Evolutionary conservation across 208 protist species (phyloP).

Genomic region (Acanthamoeba rhysodes): DNA sequence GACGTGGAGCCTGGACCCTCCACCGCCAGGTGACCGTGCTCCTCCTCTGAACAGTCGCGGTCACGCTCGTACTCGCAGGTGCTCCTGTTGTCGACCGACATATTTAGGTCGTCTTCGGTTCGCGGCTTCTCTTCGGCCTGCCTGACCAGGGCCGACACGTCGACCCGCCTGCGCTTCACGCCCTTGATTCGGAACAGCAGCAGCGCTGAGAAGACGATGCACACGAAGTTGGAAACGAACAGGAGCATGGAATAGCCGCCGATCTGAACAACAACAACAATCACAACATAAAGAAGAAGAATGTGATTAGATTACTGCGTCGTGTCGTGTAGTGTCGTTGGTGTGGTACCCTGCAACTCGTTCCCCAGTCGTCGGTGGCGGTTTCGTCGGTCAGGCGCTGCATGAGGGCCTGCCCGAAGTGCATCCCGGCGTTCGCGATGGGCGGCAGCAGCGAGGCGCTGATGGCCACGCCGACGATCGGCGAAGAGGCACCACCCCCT

Average conservation of each 20-base stretch:
- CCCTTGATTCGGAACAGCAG: constrained; percentile 63
- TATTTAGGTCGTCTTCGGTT: background rate
- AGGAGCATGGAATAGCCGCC: constrained; percentile 25
- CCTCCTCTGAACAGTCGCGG: no score
- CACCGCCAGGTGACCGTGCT: no score
- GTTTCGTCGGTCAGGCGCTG: background rate
- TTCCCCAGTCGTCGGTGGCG: background rate
- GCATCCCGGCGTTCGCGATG: constrained; percentile 56
- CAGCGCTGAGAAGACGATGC: constrained; percentile 14
- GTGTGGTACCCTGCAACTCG: background rate
- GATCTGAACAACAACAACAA: constrained; percentile 16
- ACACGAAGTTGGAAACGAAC: constrained; percentile 60
- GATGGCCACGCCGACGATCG: constrained; percentile 75
- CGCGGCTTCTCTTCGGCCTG: constrained; percentile 10
- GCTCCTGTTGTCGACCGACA: background rate
- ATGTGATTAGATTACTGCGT: background rate
- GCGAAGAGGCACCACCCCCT: background rate
- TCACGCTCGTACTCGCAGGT: no score
- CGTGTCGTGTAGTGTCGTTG: background rate
- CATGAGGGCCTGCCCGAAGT: constrained; percentile 11
- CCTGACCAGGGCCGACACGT: background rate
- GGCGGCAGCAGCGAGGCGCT: constrained; percentile 72
- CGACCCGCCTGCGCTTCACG: background rate
- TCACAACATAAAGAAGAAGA: background rate
- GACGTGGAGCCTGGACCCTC: no score